These are phyloP conservation scores for Volutella citrinella DNA, from an alignment of 2,329 filamentous ascomycete genomes.

Conservation along the genomic window DNA sequence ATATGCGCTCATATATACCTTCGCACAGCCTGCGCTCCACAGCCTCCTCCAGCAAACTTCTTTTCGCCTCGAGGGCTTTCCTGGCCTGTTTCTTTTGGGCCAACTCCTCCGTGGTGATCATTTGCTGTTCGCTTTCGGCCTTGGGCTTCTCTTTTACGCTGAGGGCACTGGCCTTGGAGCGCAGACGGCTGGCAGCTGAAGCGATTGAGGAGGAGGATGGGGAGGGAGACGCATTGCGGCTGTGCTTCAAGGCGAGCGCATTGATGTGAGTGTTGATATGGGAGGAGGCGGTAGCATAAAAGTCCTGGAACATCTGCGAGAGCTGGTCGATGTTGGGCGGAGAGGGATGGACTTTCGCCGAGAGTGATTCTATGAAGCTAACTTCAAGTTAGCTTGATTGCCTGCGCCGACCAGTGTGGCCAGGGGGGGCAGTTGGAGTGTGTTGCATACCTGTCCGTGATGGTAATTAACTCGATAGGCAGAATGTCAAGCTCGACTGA, in stretches of 20 bases:
- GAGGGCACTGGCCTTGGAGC: conserved; percentile 54
- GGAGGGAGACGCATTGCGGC: conserved; percentile 60
- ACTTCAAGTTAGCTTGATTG: conserved; percentile 16
- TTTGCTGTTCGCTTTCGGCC: conserved; percentile 64
- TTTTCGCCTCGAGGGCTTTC: conserved; percentile 74
- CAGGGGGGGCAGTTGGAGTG: neutral
- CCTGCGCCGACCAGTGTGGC: too few relatives aligned
- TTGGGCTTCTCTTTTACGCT: conserved; percentile 50
- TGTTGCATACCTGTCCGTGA: conserved; percentile 74
- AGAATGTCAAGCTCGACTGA: conserved; percentile 81
- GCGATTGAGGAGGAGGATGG: conserved; percentile 53
- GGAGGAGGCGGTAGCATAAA: conserved; percentile 76
- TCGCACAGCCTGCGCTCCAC: conserved; percentile 86
- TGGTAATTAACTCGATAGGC: conserved; percentile 86
- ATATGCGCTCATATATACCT: conserved; percentile 82
- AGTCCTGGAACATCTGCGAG: conserved; percentile 88
- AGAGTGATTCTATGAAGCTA: conserved; percentile 88
- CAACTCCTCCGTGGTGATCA: conserved; percentile 87
- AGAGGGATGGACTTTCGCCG: conserved; percentile 78
- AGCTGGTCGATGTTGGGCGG: conserved; percentile 82
- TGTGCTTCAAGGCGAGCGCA: conserved; percentile 71
- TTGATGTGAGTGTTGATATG: conserved; percentile 87
- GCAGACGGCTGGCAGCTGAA: conserved; percentile 54
- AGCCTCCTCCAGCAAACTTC: conserved; percentile 77
- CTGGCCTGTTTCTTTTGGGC: conserved; percentile 75